Evolutionary conservation across 306 rosid genomes (phyloP).

Genomic region (Trifolium repens): DNA sequence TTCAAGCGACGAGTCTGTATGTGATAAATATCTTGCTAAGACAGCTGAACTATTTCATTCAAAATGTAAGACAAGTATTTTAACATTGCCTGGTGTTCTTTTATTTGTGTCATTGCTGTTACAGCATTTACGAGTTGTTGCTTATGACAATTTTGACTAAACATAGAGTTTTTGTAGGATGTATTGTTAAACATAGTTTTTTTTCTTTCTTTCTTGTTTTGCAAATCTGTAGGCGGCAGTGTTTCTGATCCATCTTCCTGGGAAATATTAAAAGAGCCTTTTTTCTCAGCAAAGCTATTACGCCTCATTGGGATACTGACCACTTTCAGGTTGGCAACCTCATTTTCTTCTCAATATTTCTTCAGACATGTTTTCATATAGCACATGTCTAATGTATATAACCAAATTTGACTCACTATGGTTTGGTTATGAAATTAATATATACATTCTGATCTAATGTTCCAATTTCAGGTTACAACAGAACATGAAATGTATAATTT

Average conservation of each 20-base stretch:
- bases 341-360: slow-evolving; percentile 26
- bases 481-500: slow-evolving; percentile 82
- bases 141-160: slow-evolving; percentile 8
- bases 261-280: slow-evolving; percentile 74
- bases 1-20: slow-evolving; percentile 55
- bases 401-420: background rate
- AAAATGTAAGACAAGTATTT: slow-evolving; percentile 61
- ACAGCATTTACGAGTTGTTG: slow-evolving; percentile 18
- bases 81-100: slow-evolving; percentile 27
- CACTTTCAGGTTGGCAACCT: slow-evolving; percentile 67
- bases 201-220: slow-evolving; percentile 40
- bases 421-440: slow-evolving; percentile 32
- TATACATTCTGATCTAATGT: slow-evolving; percentile 28
- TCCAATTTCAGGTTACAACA: slow-evolving; percentile 64
- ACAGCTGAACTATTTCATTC: slow-evolving; percentile 60
- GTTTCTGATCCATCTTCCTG: slow-evolving; percentile 55
- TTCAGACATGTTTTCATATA: slow-evolving; percentile 32
- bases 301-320: slow-evolving; percentile 81
- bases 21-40: slow-evolving; percentile 70
- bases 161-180: slow-evolving; percentile 34
- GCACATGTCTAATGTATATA: slow-evolving; percentile 14
- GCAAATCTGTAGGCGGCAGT: slow-evolving; percentile 50
- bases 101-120: slow-evolving; percentile 27
- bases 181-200: slow-evolving; percentile 22
- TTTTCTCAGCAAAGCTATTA: slow-evolving; percentile 76